Conservation (phyloP, 2,329 filamentous ascomycete species). For the Corinectria fuckeliana region DNA sequence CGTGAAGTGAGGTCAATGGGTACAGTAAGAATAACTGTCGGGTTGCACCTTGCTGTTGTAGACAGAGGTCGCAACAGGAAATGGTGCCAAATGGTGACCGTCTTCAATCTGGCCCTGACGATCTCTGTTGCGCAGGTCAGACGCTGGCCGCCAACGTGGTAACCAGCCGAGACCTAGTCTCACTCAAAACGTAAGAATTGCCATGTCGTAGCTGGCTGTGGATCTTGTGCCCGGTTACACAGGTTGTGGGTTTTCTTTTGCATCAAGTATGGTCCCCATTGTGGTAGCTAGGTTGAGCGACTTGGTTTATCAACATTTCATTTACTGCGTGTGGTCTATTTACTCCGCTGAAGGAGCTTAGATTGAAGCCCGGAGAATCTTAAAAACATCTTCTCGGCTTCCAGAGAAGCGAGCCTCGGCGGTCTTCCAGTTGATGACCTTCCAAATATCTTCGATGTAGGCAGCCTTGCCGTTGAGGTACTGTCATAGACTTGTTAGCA, state of each 20-base stretch:
- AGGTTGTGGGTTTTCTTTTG: not conserved
- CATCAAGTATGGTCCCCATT: not conserved
- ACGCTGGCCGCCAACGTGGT: slow-evolving; percentile 18
- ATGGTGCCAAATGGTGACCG: not conserved
- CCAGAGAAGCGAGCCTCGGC: slow-evolving; percentile 68
- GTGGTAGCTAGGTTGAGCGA: not conserved
- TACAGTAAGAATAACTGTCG: not conserved
- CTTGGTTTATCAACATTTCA: not conserved
- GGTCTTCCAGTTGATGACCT: slow-evolving; percentile 78
- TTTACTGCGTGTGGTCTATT: slow-evolving; percentile 5
- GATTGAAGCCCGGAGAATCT: slow-evolving; percentile 51
- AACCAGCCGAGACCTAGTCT: slow-evolving; percentile 29
- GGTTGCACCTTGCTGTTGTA: not conserved
- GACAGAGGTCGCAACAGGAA: not conserved
- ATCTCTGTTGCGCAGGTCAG: slow-evolving; percentile 23
- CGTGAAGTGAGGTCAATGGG: not conserved
- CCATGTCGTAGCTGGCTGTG: not conserved
- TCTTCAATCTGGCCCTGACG: slow-evolving; percentile 8
- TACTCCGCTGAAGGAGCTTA: slow-evolving; percentile 25
- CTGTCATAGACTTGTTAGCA: slow-evolving; percentile 52
- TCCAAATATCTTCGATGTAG: slow-evolving; percentile 80
- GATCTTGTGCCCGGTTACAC: not conserved
- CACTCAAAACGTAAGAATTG: not conserved
- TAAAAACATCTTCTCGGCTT: slow-evolving; percentile 53
- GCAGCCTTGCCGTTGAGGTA: slow-evolving; percentile 78